Percentiles rank a stretch among this genome's conserved stretches.
These are phyloP conservation scores for Daldinia concentrica DNA, from an alignment of 495 filamentous ascomycete species.

Conservation along the genomic window DNA sequence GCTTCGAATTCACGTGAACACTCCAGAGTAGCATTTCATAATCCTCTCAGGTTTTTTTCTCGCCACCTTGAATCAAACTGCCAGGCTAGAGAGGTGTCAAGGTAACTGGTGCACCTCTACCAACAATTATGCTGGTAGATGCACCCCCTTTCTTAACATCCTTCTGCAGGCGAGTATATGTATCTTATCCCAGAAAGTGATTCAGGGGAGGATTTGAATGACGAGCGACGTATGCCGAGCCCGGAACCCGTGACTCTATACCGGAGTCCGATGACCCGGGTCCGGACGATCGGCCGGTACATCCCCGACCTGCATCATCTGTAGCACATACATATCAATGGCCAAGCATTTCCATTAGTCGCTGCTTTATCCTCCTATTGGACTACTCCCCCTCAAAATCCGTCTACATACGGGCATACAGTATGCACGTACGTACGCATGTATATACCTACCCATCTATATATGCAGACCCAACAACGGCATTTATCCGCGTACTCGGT, in stretches of 20 bases:
- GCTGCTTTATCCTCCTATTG: background rate
- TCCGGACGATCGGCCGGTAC: background rate
- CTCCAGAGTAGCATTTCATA: too few relatives aligned
- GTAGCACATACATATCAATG: background rate
- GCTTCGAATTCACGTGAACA: too few relatives aligned
- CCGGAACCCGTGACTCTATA: background rate
- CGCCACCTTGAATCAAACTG: too few relatives aligned
- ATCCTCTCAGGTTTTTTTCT: too few relatives aligned
- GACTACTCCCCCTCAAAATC: background rate
- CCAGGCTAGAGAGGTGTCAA: too few relatives aligned
- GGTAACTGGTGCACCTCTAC: too few relatives aligned
- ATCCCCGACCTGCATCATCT: background rate
- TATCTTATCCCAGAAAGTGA: background rate
- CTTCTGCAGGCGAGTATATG: background rate
- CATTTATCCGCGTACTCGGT: conserved; percentile 2
- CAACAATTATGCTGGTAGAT: too few relatives aligned
- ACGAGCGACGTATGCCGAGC: background rate
- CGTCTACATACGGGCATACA: background rate
- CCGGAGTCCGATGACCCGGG: background rate
- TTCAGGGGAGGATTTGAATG: background rate
- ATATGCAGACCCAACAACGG: background rate
- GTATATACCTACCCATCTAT: too few relatives aligned
- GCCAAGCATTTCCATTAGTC: background rate
- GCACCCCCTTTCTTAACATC: too few relatives aligned
- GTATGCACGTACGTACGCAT: background rate